Percentiles rank a stretch among this genome's conserved stretches.
Evolutionary conservation across 2,329 filamentous ascomycete species (phyloP).

Genomic region (Talaromyces rugulosus): DNA sequence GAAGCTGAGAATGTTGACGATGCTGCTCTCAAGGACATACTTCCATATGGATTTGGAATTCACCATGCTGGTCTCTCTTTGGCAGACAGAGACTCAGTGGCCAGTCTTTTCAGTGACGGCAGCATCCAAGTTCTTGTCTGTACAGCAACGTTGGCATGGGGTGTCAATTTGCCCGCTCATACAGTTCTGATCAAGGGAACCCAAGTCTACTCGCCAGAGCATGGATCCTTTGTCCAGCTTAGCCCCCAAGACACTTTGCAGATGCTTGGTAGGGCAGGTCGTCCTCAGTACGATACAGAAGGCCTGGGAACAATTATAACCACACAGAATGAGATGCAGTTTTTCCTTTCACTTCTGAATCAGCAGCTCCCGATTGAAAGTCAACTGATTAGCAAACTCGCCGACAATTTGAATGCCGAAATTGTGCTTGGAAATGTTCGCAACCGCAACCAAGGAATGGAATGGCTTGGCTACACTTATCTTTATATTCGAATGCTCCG

Average conservation of each 20-base stretch:
- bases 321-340: conserved; percentile 89
- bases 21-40: conserved; percentile 81
- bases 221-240: conserved; percentile 96
- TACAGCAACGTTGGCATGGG: conserved; percentile 97
- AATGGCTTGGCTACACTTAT: conserved; percentile 98
- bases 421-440: conserved; percentile 91
- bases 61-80: conserved; percentile 97
- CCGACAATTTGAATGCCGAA: conserved; percentile 95
- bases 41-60: conserved; percentile 96
- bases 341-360: conserved; percentile 93
- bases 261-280: conserved; percentile 95
- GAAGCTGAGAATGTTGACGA: conserved; percentile 80
- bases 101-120: conserved; percentile 88
- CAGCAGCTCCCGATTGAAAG: conserved; percentile 97
- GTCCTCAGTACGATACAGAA: conserved; percentile 95
- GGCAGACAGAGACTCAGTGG: conserved; percentile 89
- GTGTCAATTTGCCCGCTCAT: conserved; percentile 95
- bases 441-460: conserved; percentile 90
- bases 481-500: conserved; percentile 96
- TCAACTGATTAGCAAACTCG: conserved; percentile 86
- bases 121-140: conserved; percentile 93
- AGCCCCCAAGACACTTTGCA: conserved; percentile 97
- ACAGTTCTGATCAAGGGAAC: conserved; percentile 99
- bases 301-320: conserved; percentile 99
- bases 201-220: conserved; percentile 95